phyloP scores from a whole-genome alignment of 1,284 basidiomycete species.

The Psilocybe mexicana region DNA sequence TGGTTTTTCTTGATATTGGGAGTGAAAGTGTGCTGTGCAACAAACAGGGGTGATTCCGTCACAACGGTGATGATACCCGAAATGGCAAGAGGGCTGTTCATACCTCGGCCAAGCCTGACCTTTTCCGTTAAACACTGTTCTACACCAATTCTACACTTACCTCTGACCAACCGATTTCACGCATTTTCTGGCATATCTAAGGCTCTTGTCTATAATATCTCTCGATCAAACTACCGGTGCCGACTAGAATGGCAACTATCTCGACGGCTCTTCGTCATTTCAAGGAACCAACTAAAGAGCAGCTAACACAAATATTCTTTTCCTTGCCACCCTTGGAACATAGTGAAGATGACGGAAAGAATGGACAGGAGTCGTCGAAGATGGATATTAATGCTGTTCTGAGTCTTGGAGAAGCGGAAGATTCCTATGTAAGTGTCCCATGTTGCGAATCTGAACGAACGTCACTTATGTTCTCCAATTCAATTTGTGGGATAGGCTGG shows the following conservation, averaged over 20 bases:
- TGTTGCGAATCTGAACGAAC: background rate
- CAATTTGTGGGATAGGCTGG: slow-evolving; percentile 65
- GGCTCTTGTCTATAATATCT: background rate
- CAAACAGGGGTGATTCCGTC: background rate
- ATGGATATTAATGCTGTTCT: slow-evolving; percentile 93
- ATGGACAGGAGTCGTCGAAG: slow-evolving; percentile 49
- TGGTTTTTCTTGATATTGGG: too few relatives aligned
- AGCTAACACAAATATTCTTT: slow-evolving; percentile 82
- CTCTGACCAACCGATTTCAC: background rate
- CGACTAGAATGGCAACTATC: slow-evolving; percentile 42
- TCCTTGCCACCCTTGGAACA: slow-evolving; percentile 60
- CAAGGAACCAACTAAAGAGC: slow-evolving; percentile 88
- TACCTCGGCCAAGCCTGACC: background rate
- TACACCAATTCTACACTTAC: background rate
- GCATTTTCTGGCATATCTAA: background rate
- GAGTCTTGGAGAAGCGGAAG: slow-evolving; percentile 83
- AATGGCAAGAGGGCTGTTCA: background rate
- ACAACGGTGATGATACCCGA: background rate
- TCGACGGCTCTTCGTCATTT: slow-evolving; percentile 85
- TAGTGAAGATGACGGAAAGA: slow-evolving; percentile 27
- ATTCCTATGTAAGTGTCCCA: slow-evolving; percentile 84
- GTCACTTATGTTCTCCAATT: background rate
- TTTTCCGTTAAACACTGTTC: background rate
- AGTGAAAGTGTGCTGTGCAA: background rate
- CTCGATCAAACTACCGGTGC: background rate